Evolutionary conservation across 805 yeast species (phyloP), one percentile per base, ranked within the genome.

Genomic region (Jamesozyma hellenica): DNA sequence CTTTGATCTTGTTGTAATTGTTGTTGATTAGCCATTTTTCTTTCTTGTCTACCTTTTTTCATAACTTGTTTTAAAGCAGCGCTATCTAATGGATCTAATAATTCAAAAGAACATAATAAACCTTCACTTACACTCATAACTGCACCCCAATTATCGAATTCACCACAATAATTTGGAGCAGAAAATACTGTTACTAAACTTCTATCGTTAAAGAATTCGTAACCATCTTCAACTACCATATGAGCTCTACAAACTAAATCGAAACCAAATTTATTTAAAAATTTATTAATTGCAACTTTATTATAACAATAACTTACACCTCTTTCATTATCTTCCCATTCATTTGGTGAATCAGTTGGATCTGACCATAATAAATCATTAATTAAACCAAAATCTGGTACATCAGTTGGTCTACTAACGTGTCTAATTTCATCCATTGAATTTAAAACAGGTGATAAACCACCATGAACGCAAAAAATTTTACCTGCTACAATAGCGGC

Each of bases 51-150:
- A n/a, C 95, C 95, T 63, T 79, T 82, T 50, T 81, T 82, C 96
- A 90, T 86, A 37, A 86, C 92, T 59, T 84, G 95, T 57, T 90
- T 88, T 63, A 92, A 72, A 4, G 96, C 96, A 15, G 82, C 81
- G 38, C 94, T 76, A 63, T 90, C 97, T 51, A 92, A 69, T 8
- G 98, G 98, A 63, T 92, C 96, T 43, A 90, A 68, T 40, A 90
- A 71, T 61, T 90, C 98, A 62, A 90, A 90, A 45, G 92, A 81
- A 62, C 98, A 90, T 42, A 92, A 67, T 48, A 90, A 69, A 52
- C 90, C 96, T 47, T 90, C 96, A 46, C 85, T 76, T 13, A 90
- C 97, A 51, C 94, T 79, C 97, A 90, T 90, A 4, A 90, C 96
- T 2, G 98, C 98, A 18, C 95, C 96, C 95, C 95, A 86, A 53